Conservation (phyloP, 768 basidiomycete species). For the Phlebiopsis flavidoalba region DNA sequence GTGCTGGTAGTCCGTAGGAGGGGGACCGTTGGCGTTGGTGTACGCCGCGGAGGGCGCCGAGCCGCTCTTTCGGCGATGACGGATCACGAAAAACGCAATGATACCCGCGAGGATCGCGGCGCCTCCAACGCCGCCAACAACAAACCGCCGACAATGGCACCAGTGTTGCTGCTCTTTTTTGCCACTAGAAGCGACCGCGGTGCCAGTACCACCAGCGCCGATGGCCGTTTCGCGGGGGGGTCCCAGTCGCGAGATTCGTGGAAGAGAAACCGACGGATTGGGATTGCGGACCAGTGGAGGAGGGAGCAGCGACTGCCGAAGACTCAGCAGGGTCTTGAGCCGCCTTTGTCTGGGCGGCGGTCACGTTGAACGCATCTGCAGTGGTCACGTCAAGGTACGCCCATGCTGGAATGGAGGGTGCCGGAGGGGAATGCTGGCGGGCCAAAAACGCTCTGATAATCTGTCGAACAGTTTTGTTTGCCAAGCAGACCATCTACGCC, state of each 20-base stretch:
- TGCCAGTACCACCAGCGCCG: neutral
- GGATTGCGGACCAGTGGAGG: neutral
- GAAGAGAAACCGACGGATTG: neutral
- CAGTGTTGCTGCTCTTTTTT: slow-evolving; percentile 1
- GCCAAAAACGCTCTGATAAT: slow-evolving; percentile 32
- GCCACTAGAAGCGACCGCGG: neutral
- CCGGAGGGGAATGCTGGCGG: slow-evolving; percentile 41
- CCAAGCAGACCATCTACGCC: slow-evolving; percentile 48
- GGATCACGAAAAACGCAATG: slow-evolving; percentile 3
- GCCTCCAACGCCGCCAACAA: slow-evolving; percentile 9
- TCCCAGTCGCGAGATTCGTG: neutral
- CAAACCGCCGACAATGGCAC: slow-evolving; percentile 14
- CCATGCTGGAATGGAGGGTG: slow-evolving; percentile 54
- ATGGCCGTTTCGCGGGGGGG: neutral
- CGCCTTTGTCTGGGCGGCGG: slow-evolving; percentile 5
- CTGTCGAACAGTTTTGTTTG: slow-evolving; percentile 38
- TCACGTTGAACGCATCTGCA: slow-evolving; percentile 11
- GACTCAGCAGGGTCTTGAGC: slow-evolving; percentile 3
- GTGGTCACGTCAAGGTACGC: slow-evolving; percentile 53
- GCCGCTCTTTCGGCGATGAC: neutral
- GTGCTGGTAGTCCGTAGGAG: neutral
- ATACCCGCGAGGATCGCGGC: slow-evolving; percentile 2
- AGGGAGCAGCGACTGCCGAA: neutral
- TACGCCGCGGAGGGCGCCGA: neutral
- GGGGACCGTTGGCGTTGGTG: neutral